phyloP scores from a whole-genome alignment of 768 basidiomycete genomes.

The Amanita exitialis region DNA sequence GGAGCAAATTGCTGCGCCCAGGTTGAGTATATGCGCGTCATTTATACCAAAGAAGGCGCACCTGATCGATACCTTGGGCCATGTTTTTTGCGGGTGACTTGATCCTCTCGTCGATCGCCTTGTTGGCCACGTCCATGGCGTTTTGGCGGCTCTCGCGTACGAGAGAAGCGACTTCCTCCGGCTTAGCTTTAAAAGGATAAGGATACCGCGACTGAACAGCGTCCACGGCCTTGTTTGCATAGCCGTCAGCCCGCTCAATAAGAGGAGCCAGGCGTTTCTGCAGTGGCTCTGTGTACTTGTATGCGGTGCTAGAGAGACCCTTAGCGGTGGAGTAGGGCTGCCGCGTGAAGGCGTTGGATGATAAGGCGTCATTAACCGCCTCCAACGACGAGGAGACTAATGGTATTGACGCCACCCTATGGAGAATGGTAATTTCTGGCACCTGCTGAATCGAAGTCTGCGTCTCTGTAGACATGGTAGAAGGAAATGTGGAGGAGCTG shows the following conservation, averaged over 20 bases:
- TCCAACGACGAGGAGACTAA: slow-evolving; percentile 55
- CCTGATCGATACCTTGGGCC: slow-evolving; percentile 66
- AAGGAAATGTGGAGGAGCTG: not conserved
- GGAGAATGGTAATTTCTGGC: slow-evolving; percentile 53
- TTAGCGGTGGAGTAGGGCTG: slow-evolving; percentile 60
- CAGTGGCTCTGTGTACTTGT: slow-evolving; percentile 54
- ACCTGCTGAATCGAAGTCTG: slow-evolving; percentile 11
- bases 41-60: slow-evolving; percentile 20
- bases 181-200: slow-evolving; percentile 64
- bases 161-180: slow-evolving; percentile 57
- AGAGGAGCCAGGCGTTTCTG: slow-evolving; percentile 58
- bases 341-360: slow-evolving; percentile 49
- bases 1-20: slow-evolving; percentile 55
- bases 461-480: slow-evolving; percentile 11
- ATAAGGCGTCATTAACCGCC: slow-evolving; percentile 50
- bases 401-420: slow-evolving; percentile 65
- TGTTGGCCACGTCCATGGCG: slow-evolving; percentile 38
- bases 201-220: slow-evolving; percentile 65
- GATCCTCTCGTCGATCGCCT: slow-evolving; percentile 58
- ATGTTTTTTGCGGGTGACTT: slow-evolving; percentile 51
- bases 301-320: slow-evolving; percentile 45
- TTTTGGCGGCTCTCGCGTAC: slow-evolving; percentile 48
- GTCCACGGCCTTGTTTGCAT: slow-evolving; percentile 69
- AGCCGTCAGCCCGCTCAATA: slow-evolving; percentile 51
- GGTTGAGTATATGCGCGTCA: slow-evolving; percentile 7